Percentiles rank a stretch among this genome's conserved stretches.
Evolutionary conservation across 306 rosid genomes (phyloP).

Genomic region (Inga oerstediana): DNA sequence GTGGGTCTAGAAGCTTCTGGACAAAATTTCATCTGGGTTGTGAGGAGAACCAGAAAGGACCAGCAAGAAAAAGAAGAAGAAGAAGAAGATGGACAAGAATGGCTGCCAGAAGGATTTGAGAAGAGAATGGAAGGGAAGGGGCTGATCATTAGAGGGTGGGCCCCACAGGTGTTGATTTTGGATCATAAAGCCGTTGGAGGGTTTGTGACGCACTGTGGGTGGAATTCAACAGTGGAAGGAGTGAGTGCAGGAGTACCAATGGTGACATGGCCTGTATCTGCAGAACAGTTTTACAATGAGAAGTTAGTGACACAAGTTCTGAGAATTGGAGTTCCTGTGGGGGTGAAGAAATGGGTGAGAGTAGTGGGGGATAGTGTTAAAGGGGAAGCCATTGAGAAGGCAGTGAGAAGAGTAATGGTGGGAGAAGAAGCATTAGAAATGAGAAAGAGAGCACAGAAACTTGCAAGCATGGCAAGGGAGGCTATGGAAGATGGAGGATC

Average conservation of each 20-base stretch:
- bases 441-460: conserved; percentile 26
- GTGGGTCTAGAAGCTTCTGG: conserved; percentile 41
- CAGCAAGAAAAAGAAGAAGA: background rate
- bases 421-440: conserved; percentile 33
- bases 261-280: conserved; percentile 42
- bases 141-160: conserved; percentile 10
- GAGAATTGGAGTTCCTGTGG: conserved; percentile 37
- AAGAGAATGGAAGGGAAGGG: conserved; percentile 5
- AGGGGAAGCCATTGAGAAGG: background rate
- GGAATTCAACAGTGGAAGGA: conserved; percentile 44
- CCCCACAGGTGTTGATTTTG: background rate
- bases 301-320: conserved; percentile 37
- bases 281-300: conserved; percentile 44
- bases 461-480: conserved; percentile 26
- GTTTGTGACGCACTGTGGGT: conserved; percentile 40
- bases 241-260: conserved; percentile 25
- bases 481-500: conserved; percentile 39
- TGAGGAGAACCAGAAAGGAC: background rate
- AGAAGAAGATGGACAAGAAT: background rate
- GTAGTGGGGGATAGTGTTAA: background rate
- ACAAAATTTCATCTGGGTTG: conserved; percentile 30
- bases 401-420: conserved; percentile 19
- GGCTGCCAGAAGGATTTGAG: conserved; percentile 23
- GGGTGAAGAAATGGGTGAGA: conserved; percentile 23
- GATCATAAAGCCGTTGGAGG: background rate